Evolutionary conservation across 441 rosid genomes (phyloP).

Genomic region (Theobroma grandiflorum): DNA sequence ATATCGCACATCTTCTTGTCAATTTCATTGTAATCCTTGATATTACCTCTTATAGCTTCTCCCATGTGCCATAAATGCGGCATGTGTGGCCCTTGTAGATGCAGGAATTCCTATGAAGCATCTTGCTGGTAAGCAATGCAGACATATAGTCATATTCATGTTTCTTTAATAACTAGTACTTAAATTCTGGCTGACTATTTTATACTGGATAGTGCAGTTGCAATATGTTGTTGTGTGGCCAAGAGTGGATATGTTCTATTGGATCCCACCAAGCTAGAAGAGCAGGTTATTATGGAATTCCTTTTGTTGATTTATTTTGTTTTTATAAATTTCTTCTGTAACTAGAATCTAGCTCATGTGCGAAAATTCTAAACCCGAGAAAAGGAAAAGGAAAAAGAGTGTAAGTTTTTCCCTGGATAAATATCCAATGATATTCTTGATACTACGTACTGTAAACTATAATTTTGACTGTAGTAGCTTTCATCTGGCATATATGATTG

Average conservation of each 20-base stretch:
- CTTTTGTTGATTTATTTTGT: not conserved
- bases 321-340: not conserved
- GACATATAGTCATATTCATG: constrained; percentile 18
- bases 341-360: constrained; percentile 1
- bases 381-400: not conserved
- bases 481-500: not conserved
- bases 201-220: constrained; percentile 60
- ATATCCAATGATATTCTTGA: not conserved
- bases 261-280: constrained; percentile 90
- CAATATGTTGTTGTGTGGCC: constrained; percentile 83
- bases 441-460: not conserved
- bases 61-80: constrained; percentile 92
- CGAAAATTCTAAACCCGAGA: not conserved
- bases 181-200: constrained; percentile 17
- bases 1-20: not conserved
- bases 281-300: constrained; percentile 58
- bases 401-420: not conserved
- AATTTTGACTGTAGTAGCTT: not conserved
- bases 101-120: constrained; percentile 97
- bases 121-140: constrained; percentile 71
- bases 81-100: constrained; percentile 94
- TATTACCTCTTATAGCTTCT: constrained; percentile 64
- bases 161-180: not conserved
- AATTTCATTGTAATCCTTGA: constrained; percentile 44
- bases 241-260: constrained; percentile 63